Evolutionary conservation across 2,329 filamentous ascomycete genomes (phyloP).

Genomic region (Lecanicillium sp.): DNA sequence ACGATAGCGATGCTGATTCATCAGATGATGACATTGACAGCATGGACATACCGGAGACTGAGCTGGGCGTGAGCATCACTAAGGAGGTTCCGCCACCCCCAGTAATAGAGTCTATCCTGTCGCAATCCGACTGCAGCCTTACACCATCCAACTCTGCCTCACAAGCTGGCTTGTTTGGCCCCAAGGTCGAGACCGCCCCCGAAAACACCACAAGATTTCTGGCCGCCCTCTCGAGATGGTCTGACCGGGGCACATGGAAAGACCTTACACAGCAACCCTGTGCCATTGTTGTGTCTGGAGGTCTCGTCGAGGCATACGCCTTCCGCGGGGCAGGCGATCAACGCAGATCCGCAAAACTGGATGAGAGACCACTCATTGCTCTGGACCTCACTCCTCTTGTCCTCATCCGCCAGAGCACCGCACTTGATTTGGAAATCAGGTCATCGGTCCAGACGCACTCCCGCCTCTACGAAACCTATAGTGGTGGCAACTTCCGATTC

Average conservation of each 20-base stretch:
- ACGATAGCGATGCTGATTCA: slow-evolving; percentile 41
- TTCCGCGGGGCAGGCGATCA: slow-evolving; percentile 24
- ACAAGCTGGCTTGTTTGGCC: slow-evolving; percentile 56
- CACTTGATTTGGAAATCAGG: slow-evolving; percentile 87
- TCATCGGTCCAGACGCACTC: slow-evolving; percentile 72
- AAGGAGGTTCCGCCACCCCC: slow-evolving; percentile 21
- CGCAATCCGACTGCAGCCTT: slow-evolving; percentile 52
- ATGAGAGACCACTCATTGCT: slow-evolving; percentile 44
- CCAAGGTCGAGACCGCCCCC: slow-evolving; percentile 22
- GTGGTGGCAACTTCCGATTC: slow-evolving; percentile 78
- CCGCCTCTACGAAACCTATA: slow-evolving; percentile 54
- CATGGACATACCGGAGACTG: slow-evolving; percentile 50
- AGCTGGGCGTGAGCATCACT: slow-evolving; percentile 49
- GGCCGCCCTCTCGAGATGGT: slow-evolving; percentile 55
- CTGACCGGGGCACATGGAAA: slow-evolving; percentile 53
- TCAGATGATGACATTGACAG: slow-evolving; percentile 52
- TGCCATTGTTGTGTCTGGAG: slow-evolving; percentile 48
- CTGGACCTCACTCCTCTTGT: slow-evolving; percentile 89
- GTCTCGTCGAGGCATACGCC: slow-evolving; percentile 50
- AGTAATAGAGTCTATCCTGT: slow-evolving; percentile 32
- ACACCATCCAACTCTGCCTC: slow-evolving; percentile 78
- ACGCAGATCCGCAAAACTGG: slow-evolving; percentile 14
- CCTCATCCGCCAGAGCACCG: slow-evolving; percentile 81
- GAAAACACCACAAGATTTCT: slow-evolving; percentile 39
- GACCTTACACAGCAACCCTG: slow-evolving; percentile 45